Percentiles rank a stretch among this genome's conserved stretches.
Conservation (phyloP, 148 eudicot genomes). For the Camellia japonica region DNA sequence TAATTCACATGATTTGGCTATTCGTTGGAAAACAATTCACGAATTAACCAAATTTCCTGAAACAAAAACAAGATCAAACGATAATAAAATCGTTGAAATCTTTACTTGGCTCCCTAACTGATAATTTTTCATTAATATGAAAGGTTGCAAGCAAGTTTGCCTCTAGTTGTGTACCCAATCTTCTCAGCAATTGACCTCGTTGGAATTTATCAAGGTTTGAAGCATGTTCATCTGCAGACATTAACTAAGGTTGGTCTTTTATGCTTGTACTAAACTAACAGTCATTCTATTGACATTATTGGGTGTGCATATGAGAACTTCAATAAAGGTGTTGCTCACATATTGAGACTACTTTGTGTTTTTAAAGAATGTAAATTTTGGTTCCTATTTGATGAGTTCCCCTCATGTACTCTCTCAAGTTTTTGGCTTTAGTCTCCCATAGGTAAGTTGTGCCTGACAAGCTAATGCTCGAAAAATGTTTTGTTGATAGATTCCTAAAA, state of each 20-base stretch:
- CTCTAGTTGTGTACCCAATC: conserved; percentile 76
- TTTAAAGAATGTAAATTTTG: background rate
- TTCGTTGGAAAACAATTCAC: too few species aligned
- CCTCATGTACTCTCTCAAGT: background rate
- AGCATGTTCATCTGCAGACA: conserved; percentile 93
- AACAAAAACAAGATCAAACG: too few species aligned
- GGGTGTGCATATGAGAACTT: background rate
- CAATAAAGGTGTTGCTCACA: background rate
- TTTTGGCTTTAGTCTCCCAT: background rate
- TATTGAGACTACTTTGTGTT: background rate
- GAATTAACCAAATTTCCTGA: too few species aligned
- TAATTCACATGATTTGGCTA: too few species aligned
- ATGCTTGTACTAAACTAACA: background rate
- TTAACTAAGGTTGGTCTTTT: conserved; percentile 73
- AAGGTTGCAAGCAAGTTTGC: conserved; percentile 83
- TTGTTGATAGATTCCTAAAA: background rate
- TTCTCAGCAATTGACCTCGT: conserved; percentile 75
- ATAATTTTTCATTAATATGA: conserved; percentile 21
- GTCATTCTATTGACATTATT: too few species aligned
- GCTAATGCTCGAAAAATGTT: background rate
- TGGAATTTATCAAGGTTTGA: conserved; percentile 88
- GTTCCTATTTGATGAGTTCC: background rate
- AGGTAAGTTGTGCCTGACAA: background rate
- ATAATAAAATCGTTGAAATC: too few species aligned
- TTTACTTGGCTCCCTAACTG: conserved; percentile 5